Percentiles rank a stretch among this genome's conserved stretches.
Conservation (phyloP, 163 green algal species). For the Trebouxia gelatinosa region DNA sequence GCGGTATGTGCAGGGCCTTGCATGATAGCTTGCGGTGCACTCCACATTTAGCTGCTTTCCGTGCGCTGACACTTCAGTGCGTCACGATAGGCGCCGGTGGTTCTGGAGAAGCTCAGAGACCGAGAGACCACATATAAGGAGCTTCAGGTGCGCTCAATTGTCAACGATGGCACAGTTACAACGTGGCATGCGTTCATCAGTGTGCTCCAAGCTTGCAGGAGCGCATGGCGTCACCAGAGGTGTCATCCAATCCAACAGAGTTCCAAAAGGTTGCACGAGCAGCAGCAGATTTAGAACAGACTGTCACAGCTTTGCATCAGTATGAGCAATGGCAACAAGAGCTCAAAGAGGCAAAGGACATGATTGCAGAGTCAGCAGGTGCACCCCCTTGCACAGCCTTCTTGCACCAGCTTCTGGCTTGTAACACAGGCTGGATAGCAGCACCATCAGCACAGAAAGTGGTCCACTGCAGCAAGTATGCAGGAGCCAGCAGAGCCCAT, state of each 20-base stretch:
- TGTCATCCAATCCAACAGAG: constrained; percentile 44
- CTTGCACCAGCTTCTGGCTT: background rate
- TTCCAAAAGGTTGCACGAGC: constrained; percentile 78
- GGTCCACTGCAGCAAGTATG: background rate
- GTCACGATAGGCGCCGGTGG: constrained; percentile 65
- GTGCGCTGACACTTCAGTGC: too few relatives aligned
- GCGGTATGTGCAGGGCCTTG: background rate
- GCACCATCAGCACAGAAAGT: background rate
- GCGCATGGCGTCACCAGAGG: constrained; percentile 17
- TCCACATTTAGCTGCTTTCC: background rate
- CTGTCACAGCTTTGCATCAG: constrained; percentile 51
- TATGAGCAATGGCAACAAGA: constrained; percentile 63
- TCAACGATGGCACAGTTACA: too few relatives aligned
- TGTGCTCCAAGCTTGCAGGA: too few relatives aligned
- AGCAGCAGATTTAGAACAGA: constrained; percentile 72
- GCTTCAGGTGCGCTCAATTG: constrained; percentile 65
- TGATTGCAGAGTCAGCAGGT: constrained; percentile 73
- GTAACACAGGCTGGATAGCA: background rate
- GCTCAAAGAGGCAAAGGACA: constrained; percentile 66
- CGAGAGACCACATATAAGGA: constrained; percentile 66
- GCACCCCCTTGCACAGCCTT: background rate
- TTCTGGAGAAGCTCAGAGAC: constrained; percentile 77
- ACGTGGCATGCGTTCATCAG: too few relatives aligned
- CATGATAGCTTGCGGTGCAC: background rate
- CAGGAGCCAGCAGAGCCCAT: too few relatives aligned